These are phyloP conservation scores for Brassica cretica DNA, from an alignment of 345 rosid genomes.

Conservation along the genomic window DNA sequence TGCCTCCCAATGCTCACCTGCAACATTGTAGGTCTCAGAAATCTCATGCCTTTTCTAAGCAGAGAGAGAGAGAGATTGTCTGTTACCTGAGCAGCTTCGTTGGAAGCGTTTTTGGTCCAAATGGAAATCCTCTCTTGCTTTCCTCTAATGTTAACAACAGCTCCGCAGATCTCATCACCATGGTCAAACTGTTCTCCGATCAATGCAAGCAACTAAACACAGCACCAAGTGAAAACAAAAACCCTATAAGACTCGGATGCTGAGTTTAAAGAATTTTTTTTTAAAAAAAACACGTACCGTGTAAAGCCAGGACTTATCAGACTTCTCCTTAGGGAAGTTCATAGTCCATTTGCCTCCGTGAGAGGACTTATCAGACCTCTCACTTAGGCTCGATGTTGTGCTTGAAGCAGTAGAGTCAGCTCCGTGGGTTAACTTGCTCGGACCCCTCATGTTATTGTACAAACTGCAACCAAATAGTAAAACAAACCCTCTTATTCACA, in stretches of 20 bases:
- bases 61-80: not conserved
- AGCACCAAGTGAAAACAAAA: not conserved
- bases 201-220: slow-evolving; percentile 68
- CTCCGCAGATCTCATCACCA: slow-evolving; percentile 97
- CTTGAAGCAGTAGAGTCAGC: slow-evolving; percentile 93
- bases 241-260: not conserved
- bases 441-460: slow-evolving; percentile 72
- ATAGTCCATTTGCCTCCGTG: slow-evolving; percentile 96
- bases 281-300: slow-evolving; percentile 49
- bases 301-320: slow-evolving; percentile 76
- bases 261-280: not conserved
- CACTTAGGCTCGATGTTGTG: slow-evolving; percentile 88
- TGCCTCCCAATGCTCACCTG: slow-evolving; percentile 89
- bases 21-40: not conserved
- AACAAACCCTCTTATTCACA: too few species aligned
- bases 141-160: slow-evolving; percentile 68
- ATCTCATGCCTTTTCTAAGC: not conserved
- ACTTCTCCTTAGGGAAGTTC: slow-evolving; percentile 48
- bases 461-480: slow-evolving; percentile 43
- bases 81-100: slow-evolving; percentile 81
- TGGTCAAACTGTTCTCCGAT: slow-evolving; percentile 91
- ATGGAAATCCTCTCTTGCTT: slow-evolving; percentile 69
- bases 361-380: too few species aligned
- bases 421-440: slow-evolving; percentile 63
- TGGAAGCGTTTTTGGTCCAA: slow-evolving; percentile 93